Percentiles rank a stretch among this genome's conserved stretches.
Evolutionary conservation across 352 stramenopile species (phyloP).

Genomic region (Globisporangium acanthophoron): DNA sequence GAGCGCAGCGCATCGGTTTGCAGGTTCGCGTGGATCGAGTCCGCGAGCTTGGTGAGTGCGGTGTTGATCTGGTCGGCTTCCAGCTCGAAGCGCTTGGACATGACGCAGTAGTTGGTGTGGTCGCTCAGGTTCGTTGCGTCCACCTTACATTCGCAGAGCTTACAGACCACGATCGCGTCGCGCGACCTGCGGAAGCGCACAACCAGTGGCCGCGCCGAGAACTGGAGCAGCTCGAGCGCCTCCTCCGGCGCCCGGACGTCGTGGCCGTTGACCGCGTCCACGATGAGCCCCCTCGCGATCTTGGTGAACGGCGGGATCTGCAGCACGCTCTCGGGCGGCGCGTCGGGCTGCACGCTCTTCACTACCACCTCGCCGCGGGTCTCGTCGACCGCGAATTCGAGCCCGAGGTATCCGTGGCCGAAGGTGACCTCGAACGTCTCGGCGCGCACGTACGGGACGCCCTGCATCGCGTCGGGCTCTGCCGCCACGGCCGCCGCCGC

Average conservation of each 20-base stretch:
- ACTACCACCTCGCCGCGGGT: conserved; percentile 50
- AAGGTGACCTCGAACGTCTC: conserved; percentile 74
- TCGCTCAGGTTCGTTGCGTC: conserved; percentile 59
- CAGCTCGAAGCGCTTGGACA: conserved; percentile 70
- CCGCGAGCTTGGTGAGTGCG: conserved; percentile 41
- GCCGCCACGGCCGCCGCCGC: too few species aligned
- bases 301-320: conserved; percentile 32
- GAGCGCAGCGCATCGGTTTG: conserved; percentile 24
- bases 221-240: conserved; percentile 61
- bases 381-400: conserved; percentile 67
- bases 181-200: conserved; percentile 52
- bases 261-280: conserved; percentile 59
- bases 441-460: conserved; percentile 3
- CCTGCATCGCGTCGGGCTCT: background rate
- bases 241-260: conserved; percentile 41
- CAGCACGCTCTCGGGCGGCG: conserved; percentile 30
- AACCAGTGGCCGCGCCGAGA: conserved; percentile 47
- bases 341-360: conserved; percentile 41
- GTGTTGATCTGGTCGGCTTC: conserved; percentile 78
- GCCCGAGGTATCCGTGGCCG: conserved; percentile 56
- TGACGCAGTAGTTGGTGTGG: conserved; percentile 76
- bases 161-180: conserved; percentile 57
- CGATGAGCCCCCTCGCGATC: conserved; percentile 44
- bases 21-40: conserved; percentile 56
- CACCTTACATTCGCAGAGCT: conserved; percentile 75